Evolutionary conservation across 805 yeast species (phyloP).

Genomic region (Pichia nanzhaoensis): DNA sequence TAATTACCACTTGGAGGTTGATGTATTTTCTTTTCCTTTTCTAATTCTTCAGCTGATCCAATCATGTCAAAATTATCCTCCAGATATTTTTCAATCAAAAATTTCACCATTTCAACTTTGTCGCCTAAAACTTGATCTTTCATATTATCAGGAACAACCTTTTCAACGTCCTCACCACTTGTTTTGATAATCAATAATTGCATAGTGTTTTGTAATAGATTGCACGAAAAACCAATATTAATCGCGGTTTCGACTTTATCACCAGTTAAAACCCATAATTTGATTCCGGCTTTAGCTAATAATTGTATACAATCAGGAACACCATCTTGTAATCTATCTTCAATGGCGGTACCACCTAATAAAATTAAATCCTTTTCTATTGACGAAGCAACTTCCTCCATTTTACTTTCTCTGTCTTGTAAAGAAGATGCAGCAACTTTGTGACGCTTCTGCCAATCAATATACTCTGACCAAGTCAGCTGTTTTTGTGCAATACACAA

Average conservation of each 20-base stretch:
- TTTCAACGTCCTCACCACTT: slow-evolving; percentile 46
- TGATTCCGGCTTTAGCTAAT: slow-evolving; percentile 70
- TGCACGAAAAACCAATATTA: slow-evolving; percentile 82
- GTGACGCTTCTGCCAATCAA: slow-evolving; percentile 56
- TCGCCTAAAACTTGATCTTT: slow-evolving; percentile 16
- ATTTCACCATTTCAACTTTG: slow-evolving; percentile 34
- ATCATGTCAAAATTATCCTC: slow-evolving; percentile 47
- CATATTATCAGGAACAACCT: slow-evolving; percentile 32
- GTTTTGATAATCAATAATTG: slow-evolving; percentile 61
- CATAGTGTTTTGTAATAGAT: slow-evolving; percentile 69
- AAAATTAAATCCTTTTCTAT: slow-evolving; percentile 61
- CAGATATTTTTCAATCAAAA: slow-evolving; percentile 47
- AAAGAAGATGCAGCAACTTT: slow-evolving; percentile 60
- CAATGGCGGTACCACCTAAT: slow-evolving; percentile 82
- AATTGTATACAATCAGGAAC: slow-evolving; percentile 75
- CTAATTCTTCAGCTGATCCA: slow-evolving; percentile 54
- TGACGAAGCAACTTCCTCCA: slow-evolving; percentile 70
- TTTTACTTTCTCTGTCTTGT: slow-evolving; percentile 54
- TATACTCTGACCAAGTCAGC: slow-evolving; percentile 53
- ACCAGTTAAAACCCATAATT: slow-evolving; percentile 82
- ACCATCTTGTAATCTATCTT: slow-evolving; percentile 79
- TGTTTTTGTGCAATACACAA: slow-evolving; percentile 72
- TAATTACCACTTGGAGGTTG: slow-evolving; percentile 59
- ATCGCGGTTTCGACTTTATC: slow-evolving; percentile 88
- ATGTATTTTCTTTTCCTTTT: slow-evolving; percentile 50